These are phyloP conservation scores for Aspergillus thermomutatus DNA, from an alignment of 2,329 filamentous ascomycete genomes.

Conservation along the genomic window DNA sequence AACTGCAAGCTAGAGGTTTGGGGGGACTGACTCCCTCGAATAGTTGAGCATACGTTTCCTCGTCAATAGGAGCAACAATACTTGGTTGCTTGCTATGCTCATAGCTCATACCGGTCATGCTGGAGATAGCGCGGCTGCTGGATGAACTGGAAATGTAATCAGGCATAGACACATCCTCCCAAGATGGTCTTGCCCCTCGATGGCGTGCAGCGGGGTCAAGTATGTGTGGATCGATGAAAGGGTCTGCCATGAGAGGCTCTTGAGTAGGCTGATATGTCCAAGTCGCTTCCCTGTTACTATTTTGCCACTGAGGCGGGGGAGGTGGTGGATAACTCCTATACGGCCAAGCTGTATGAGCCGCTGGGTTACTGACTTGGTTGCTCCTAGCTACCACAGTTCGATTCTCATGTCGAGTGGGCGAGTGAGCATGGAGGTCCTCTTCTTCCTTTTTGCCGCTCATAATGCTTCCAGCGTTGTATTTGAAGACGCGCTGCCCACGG, in stretches of 20 bases:
- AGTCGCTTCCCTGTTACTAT: constrained; percentile 21
- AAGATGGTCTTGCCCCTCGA: constrained; percentile 33
- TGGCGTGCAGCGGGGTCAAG: constrained; percentile 25
- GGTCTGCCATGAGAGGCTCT: constrained; percentile 35
- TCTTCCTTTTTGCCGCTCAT: constrained; percentile 42
- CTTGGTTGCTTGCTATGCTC: constrained; percentile 42
- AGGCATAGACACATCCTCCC: constrained; percentile 49
- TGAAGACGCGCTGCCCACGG: constrained; percentile 41
- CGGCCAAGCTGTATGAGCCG: constrained; percentile 25
- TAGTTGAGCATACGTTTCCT: constrained; percentile 37
- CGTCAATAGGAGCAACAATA: constrained; percentile 29
- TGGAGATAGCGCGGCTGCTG: constrained; percentile 40
- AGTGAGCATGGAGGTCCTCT: constrained; percentile 61
- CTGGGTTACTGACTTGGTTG: constrained; percentile 19
- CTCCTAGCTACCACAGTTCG: constrained; percentile 17
- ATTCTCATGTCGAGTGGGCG: constrained; percentile 48
- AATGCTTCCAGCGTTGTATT: constrained; percentile 26
- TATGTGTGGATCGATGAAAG: constrained; percentile 40
- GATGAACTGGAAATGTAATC: constrained; percentile 44
- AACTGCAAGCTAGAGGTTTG: constrained; percentile 26
- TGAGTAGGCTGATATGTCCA: constrained; percentile 20
- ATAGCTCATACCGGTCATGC: constrained; percentile 40
- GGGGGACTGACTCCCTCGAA: constrained; percentile 37
- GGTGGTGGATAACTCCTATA: constrained; percentile 30
- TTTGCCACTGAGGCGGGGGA: constrained; percentile 24